Percentiles rank a stretch among this genome's conserved stretches.
Conservation (phyloP, 164 flowering plant species). For the Vitis labrusca region DNA sequence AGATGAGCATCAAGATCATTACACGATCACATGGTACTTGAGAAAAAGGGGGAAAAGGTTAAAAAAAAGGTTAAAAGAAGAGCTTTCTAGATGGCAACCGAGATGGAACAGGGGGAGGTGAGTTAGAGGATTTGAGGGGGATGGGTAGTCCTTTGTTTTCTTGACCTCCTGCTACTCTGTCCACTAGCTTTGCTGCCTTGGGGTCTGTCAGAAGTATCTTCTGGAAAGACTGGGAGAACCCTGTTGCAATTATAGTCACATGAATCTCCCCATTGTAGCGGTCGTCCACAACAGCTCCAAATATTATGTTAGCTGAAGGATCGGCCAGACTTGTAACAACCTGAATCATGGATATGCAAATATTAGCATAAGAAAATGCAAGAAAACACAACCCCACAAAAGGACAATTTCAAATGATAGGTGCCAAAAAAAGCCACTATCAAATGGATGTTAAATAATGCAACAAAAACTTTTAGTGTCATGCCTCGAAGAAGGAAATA, state of each 20-base stretch:
- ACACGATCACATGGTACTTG: constrained; percentile 3
- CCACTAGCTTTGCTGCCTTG: constrained; percentile 55
- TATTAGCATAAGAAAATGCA: background rate
- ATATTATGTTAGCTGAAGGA: constrained; percentile 97
- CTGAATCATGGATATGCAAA: constrained; percentile 31
- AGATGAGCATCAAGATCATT: constrained; percentile 16
- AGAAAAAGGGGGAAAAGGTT: background rate
- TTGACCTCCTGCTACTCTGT: constrained; percentile 41
- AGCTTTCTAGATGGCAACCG: constrained; percentile 55
- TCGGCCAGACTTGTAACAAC: constrained; percentile 98
- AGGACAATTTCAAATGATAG: no score
- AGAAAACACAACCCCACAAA: no score
- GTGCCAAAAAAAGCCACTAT: no score
- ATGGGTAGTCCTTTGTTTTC: constrained; percentile 42
- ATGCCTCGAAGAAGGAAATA: no score
- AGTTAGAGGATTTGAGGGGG: constrained; percentile 32
- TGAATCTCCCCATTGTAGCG: constrained; percentile 94
- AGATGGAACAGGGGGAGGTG: constrained; percentile 31
- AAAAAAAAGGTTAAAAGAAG: constrained; percentile 58
- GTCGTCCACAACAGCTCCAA: constrained; percentile 97
- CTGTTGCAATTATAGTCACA: constrained; percentile 94
- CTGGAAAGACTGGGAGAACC: constrained; percentile 94
- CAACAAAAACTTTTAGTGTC: no score
- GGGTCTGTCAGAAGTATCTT: constrained; percentile 79
- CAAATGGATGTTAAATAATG: no score